Conservation (phyloP, 176 grass and related monocot genomes). For the Ensete ventricosum region DNA sequence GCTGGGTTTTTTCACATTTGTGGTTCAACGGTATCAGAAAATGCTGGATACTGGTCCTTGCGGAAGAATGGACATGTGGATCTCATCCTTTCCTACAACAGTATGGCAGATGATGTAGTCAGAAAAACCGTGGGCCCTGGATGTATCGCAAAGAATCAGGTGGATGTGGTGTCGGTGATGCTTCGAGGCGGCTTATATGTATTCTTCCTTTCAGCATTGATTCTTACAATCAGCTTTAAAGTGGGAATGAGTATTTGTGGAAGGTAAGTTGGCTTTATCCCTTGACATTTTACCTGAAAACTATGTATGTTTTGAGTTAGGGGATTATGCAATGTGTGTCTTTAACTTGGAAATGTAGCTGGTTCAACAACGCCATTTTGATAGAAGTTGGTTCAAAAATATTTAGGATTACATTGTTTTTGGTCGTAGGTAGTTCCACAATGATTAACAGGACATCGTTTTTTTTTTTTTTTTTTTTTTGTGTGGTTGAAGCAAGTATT, state of each 20-base stretch:
- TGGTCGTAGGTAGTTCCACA: too few species aligned
- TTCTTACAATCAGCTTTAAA: conserved; percentile 68
- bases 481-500: too few species aligned
- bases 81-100: conserved; percentile 39
- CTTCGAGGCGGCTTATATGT: conserved; percentile 56
- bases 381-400: too few species aligned
- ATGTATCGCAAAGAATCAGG: conserved; percentile 26
- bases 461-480: too few species aligned
- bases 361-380: too few species aligned
- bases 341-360: too few species aligned
- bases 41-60: conserved; percentile 19
- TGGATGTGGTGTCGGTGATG: conserved; percentile 21
- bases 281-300: too few species aligned
- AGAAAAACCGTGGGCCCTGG: conserved; percentile 25
- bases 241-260: conserved; percentile 58
- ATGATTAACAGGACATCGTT: too few species aligned
- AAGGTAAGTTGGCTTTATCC: conserved; percentile 23
- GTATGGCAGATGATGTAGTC: conserved; percentile 15
- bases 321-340: too few species aligned
- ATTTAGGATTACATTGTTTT: too few species aligned
- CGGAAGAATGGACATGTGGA: conserved; percentile 46
- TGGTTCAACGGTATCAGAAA: conserved; percentile 24
- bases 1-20: conserved; percentile 51
- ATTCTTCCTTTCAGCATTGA: conserved; percentile 49
- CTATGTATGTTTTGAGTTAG: too few species aligned